Evolutionary conservation across 1,284 basidiomycete genomes (phyloP).

Genomic region (Papiliotrema fonsecae): DNA sequence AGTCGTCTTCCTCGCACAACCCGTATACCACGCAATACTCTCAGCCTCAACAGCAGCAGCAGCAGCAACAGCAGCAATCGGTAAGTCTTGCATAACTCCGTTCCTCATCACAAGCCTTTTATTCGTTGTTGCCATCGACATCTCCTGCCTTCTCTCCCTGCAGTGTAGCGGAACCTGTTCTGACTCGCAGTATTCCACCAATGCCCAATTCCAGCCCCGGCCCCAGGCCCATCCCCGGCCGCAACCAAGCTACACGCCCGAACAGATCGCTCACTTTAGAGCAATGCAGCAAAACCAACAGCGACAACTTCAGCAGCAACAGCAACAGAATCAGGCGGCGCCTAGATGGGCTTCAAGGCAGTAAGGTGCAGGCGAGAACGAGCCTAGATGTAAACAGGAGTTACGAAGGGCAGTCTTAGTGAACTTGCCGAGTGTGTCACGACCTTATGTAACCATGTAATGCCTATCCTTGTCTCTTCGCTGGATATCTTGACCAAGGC

Average conservation of each 20-base stretch:
- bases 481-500: too few species aligned
- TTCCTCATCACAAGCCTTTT: background rate
- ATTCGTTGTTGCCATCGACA: too few species aligned
- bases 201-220: too few species aligned
- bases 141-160: too few species aligned
- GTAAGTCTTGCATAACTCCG: background rate
- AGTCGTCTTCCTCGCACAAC: background rate
- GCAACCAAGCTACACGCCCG: slow-evolving; percentile 1
- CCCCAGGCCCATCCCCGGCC: background rate
- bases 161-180: too few species aligned
- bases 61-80: slow-evolving; percentile 3
- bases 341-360: background rate
- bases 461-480: too few species aligned
- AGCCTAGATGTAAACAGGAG: too few species aligned
- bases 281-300: slow-evolving; percentile 5
- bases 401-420: too few species aligned
- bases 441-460: too few species aligned
- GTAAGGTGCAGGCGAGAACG: background rate
- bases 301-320: background rate
- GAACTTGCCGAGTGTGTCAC: too few species aligned
- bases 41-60: background rate
- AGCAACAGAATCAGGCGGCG: background rate
- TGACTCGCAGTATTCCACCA: too few species aligned
- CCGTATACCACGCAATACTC: background rate
- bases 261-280: slow-evolving; percentile 2